A percentile compares a stretch with the other conserved stretches of the same genome.
Conservation (phyloP, 805 yeast genomes). For the Candida golubevii region DNA sequence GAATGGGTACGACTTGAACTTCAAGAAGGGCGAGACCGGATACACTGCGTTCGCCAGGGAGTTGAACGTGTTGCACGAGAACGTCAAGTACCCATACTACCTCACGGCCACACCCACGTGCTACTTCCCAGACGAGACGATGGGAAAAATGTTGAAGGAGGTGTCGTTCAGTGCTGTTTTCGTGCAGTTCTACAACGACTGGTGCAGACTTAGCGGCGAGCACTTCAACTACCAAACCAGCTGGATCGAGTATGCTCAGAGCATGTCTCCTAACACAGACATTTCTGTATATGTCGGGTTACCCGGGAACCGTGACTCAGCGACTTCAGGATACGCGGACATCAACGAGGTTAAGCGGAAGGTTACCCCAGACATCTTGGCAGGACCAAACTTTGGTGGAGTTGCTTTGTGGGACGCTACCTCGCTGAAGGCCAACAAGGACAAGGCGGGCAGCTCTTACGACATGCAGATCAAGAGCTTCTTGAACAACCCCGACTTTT, state of each 20-base stretch:
- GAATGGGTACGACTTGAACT: constrained; percentile 70
- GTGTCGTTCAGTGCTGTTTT: constrained; percentile 75
- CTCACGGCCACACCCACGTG: constrained; percentile 83
- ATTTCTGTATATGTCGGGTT: constrained; percentile 72
- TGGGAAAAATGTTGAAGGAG: constrained; percentile 33
- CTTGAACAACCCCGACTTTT: neutral
- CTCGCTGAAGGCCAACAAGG: constrained; percentile 45
- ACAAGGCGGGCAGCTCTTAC: constrained; percentile 14
- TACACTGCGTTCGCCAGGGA: constrained; percentile 37
- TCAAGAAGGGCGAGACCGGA: constrained; percentile 35
- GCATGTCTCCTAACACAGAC: constrained; percentile 60
- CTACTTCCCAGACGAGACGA: constrained; percentile 69
- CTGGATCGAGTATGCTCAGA: constrained; percentile 63
- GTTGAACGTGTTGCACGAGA: constrained; percentile 7
- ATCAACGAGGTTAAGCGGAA: constrained; percentile 19
- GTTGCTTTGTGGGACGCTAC: constrained; percentile 89
- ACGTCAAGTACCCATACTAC: constrained; percentile 18
- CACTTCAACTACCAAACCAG: constrained; percentile 56
- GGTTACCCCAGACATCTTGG: constrained; percentile 8
- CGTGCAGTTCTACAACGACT: constrained; percentile 88
- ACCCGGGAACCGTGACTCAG: constrained; percentile 51
- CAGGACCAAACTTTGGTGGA: constrained; percentile 48
- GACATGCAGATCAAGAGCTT: constrained; percentile 9
- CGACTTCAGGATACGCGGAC: constrained; percentile 51
- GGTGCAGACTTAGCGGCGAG: constrained; percentile 37